A percentile compares a stretch with the other conserved stretches of the same genome.
These are phyloP conservation scores for Mucor circinelloides DNA, from an alignment of 371 early-diverging fungal genomes.

Conservation along the genomic window DNA sequence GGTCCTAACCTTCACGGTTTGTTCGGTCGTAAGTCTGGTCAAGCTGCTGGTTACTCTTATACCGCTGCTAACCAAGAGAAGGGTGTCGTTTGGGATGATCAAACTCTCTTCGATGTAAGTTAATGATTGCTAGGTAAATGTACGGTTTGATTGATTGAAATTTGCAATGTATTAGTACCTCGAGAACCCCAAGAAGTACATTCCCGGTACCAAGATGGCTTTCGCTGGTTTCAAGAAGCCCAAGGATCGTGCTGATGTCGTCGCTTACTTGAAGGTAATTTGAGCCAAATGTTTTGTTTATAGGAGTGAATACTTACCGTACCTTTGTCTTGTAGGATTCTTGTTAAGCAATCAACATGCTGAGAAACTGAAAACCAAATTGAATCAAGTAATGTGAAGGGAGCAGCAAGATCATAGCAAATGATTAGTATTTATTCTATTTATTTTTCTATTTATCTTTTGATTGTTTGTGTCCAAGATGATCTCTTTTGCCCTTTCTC, in stretches of 20 bases:
- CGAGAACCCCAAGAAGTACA: constrained; percentile 98
- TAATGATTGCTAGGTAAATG: background rate
- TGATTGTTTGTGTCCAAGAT: background rate
- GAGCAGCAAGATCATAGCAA: background rate
- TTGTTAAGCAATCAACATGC: constrained; percentile 9
- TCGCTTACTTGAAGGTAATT: constrained; percentile 86
- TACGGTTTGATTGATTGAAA: background rate
- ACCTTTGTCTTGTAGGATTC: constrained; percentile 1
- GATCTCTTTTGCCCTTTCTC: background rate
- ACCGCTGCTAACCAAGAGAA: constrained; percentile 93
- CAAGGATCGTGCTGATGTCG: constrained; percentile 85
- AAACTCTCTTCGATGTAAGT: constrained; percentile 75
- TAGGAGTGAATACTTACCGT: background rate
- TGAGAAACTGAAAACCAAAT: background rate
- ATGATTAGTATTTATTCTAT: background rate
- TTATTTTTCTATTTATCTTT: background rate
- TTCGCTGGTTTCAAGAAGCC: constrained; percentile 99
- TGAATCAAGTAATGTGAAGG: background rate
- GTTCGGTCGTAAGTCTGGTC: constrained; percentile 89
- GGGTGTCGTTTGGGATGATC: constrained; percentile 86
- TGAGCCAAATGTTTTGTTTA: background rate
- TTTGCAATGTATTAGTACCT: constrained; percentile 53
- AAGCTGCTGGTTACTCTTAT: constrained; percentile 88
- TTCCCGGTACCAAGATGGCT: constrained; percentile 98
- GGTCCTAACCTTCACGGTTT: constrained; percentile 97